Conservation (phyloP, 83 land plant species). For the Picea abies region DNA sequence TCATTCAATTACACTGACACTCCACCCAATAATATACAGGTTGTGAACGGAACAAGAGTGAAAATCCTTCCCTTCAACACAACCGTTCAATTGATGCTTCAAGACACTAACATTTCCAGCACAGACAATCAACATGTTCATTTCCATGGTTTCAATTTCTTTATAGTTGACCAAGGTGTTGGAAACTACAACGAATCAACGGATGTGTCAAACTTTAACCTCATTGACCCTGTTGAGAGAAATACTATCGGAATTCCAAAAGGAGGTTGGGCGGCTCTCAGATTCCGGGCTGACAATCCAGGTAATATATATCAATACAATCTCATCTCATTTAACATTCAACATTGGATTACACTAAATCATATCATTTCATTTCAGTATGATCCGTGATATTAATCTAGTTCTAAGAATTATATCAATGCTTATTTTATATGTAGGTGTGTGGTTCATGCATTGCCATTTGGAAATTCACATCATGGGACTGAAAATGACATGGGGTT, state of each 20-base stretch:
- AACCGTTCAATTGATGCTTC: no score
- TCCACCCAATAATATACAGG: no score
- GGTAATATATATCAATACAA: neutral
- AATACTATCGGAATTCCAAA: constrained; percentile 50
- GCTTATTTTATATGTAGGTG: constrained; percentile 13
- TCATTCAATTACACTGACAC: no score
- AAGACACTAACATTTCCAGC: no score
- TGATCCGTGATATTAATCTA: neutral
- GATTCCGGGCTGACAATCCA: constrained; percentile 37
- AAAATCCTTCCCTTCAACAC: no score
- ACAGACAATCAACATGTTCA: no score
- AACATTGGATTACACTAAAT: neutral
- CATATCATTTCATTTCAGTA: neutral
- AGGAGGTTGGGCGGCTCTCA: constrained; percentile 51
- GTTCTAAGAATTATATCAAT: neutral
- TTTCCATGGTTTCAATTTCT: no score
- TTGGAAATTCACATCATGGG: constrained; percentile 27
- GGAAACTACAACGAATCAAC: no score
- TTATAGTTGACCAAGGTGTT: no score
- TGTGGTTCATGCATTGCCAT: constrained; percentile 11
- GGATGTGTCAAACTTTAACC: no score
- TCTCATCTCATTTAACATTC: neutral
- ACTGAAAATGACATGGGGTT: constrained; percentile 28
- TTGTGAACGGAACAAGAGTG: no score
- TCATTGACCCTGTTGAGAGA: constrained; percentile 24